phyloP scores from a whole-genome alignment of 2,329 filamentous ascomycete genomes.

The Colletotrichum sp. region DNA sequence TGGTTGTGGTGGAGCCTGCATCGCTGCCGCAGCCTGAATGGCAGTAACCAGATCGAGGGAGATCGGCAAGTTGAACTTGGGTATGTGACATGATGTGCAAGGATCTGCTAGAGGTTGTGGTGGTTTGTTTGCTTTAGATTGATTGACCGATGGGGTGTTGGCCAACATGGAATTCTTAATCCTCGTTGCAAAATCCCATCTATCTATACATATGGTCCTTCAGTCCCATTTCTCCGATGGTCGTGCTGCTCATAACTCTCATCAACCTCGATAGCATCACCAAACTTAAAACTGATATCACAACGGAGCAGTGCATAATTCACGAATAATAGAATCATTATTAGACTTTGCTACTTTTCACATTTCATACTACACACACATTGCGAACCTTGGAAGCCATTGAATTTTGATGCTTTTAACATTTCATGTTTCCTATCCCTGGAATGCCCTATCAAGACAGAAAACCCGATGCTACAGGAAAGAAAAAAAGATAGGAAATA shows the following conservation, averaged over 20 bases:
- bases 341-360: slow-evolving; percentile 24
- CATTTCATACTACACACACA: slow-evolving; percentile 23
- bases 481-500: slow-evolving; percentile 25
- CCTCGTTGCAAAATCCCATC: neutral
- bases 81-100: neutral
- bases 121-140: neutral
- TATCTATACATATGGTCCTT: neutral
- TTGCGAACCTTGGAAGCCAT: neutral
- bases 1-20: neutral
- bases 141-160: neutral
- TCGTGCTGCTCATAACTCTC: neutral
- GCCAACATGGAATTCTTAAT: neutral
- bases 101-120: neutral
- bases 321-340: neutral
- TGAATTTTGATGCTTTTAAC: slow-evolving; percentile 26
- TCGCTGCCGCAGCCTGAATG: neutral
- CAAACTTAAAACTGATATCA: neutral
- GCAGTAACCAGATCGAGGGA: neutral
- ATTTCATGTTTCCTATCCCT: slow-evolving; percentile 39
- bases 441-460: slow-evolving; percentile 25
- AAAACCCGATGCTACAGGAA: slow-evolving; percentile 30
- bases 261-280: neutral
- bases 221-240: neutral
- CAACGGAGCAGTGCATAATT: neutral
- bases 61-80: slow-evolving; percentile 4